Evolutionary conservation across 108 stramenopile genomes (phyloP), one percentile per base, ranked within the genome.

Genomic region (Skeletonema menzelii): DNA sequence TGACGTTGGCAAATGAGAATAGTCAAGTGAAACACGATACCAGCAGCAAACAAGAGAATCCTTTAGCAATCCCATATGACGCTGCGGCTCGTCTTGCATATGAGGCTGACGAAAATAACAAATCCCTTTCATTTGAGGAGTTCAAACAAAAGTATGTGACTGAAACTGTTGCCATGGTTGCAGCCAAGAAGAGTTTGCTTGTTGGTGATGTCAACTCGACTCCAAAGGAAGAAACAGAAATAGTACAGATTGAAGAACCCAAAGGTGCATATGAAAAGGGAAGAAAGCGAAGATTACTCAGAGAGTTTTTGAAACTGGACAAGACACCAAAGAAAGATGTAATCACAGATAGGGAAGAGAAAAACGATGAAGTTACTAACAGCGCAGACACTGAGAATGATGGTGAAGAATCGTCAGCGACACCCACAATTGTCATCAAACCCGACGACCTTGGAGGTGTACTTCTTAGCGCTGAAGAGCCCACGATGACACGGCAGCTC

Each of bases 401-500:
- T 27, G 35, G 53, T n/a, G 84, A 87, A 69, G 73, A 75, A 63
- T 46, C 20, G 55, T 28, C 60, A 24, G 27, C 17, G n/a, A 32
- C 44, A 4, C 55, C 62, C 59, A 20, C 40, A 63, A 61, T 67
- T 5, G 73, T 77, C 31, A 73, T 70, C 24, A 59, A 58, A 30
- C 68, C 72, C 5, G 82, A 88, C 27, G 88, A 88, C 71, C 64
- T 88, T 14, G 90, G 93, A 15, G 83, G 83, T n/a, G 88, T 94
- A 4, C 85, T 92, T 2, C 69, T 92, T 38, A 88, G 90, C 68
- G 82, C 84, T 0, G 82, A 87, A 66, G 91, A 91, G 73, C 89
- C 88, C 12, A 88, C 82, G 65, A 91, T 91, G 86, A 95, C 94
- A n/a, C 58, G 88, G 63, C 91, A 95, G 76, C 77, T 95, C 27